Base-by-base conservation (phyloP, 345 rosid species). In the Limnanthes douglasii region DNA sequence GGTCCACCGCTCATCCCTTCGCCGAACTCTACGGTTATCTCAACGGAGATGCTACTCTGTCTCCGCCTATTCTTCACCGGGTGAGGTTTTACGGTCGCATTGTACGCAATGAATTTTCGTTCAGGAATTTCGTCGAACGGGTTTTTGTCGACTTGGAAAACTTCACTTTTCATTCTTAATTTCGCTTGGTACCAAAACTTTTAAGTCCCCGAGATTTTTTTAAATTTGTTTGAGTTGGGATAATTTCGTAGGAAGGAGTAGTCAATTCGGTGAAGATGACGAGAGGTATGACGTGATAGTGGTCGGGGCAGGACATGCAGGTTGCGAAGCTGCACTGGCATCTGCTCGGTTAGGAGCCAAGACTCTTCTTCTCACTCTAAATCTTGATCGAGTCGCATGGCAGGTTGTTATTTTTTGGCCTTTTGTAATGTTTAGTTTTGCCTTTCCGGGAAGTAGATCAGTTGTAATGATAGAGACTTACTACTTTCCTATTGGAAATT, bases 241-340 rank as follows among this genome's bases (percentile, higher is more conserved):
- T n/a, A n/a, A n/a, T n/a, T n/a, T 61, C 53, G 59, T 60, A 58
- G 78, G 57, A 6, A 41, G 62, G 62, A 45, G 25, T 12, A 23
- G 34, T 18, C 31, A n/a, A 15, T 21, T n/a, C 13, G 68, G 43
- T 39, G 60, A 47, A 5, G 50, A 6, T 30, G 86, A 65, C 23
- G 90, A 86, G 45, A 83, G 43, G 39, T 83, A 53, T 33, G 95
- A 83, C 23, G 97, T 88, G 2, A 76, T 88, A 25, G 97, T 88
- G 45, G 92, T 88, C 44, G 93, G 92, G 44, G 97, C 78, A 20
- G 97, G 97, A 15, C 97, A 84, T 37, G 86, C 95, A 8, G 95
- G 95, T 8, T 81, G 94, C 37, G 94, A 86, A 70, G 86, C 94
- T 4, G 86, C 94, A 2, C 77, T 88, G 45, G 80, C 97, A 2